These are phyloP conservation scores for Aurantiochytrium sp. DNA, from an alignment of 108 stramenopile species.

Conservation along the genomic window DNA sequence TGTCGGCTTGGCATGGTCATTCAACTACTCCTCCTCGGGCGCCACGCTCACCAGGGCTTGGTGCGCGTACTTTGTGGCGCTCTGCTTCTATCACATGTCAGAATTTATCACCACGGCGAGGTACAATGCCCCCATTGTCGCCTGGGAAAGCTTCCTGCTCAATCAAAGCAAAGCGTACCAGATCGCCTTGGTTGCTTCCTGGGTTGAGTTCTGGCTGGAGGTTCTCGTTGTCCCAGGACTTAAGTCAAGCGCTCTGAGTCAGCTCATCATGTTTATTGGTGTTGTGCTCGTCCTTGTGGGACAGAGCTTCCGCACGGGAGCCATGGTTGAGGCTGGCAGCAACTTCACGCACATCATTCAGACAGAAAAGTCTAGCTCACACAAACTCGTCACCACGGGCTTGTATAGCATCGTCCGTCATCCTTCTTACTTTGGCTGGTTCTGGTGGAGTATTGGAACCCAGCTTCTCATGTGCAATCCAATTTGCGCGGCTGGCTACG, in stretches of 20 bases:
- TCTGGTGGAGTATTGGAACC: conserved; percentile 83
- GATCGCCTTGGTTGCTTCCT: conserved; percentile 68
- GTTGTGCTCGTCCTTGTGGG: conserved; percentile 57
- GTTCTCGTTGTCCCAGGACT: conserved; percentile 47
- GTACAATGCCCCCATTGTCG: conserved; percentile 58
- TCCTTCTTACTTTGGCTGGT: conserved; percentile 90
- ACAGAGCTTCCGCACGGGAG: conserved; percentile 68
- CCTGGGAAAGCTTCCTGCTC: conserved; percentile 74
- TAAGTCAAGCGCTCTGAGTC: not conserved
- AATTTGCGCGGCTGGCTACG: conserved; percentile 55
- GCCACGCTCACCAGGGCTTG: conserved; percentile 26
- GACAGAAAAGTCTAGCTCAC: conserved; percentile 65
- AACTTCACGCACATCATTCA: conserved; percentile 92
- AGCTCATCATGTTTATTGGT: conserved; percentile 34
- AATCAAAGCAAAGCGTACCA: conserved; percentile 86
- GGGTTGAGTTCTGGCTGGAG: conserved; percentile 70
- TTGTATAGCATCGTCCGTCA: conserved; percentile 82
- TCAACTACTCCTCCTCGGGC: not conserved
- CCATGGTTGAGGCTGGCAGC: conserved; percentile 81
- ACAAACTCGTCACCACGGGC: conserved; percentile 75
- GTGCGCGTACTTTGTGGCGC: conserved; percentile 56
- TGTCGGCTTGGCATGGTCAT: not conserved
- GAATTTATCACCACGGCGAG: conserved; percentile 74
- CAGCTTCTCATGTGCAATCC: conserved; percentile 76
- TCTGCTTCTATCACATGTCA: conserved; percentile 66